Evolutionary conservation across 768 basidiomycete genomes (phyloP), one percentile per base, ranked within the genome.

Genomic region (Podaxis pistillaris): DNA sequence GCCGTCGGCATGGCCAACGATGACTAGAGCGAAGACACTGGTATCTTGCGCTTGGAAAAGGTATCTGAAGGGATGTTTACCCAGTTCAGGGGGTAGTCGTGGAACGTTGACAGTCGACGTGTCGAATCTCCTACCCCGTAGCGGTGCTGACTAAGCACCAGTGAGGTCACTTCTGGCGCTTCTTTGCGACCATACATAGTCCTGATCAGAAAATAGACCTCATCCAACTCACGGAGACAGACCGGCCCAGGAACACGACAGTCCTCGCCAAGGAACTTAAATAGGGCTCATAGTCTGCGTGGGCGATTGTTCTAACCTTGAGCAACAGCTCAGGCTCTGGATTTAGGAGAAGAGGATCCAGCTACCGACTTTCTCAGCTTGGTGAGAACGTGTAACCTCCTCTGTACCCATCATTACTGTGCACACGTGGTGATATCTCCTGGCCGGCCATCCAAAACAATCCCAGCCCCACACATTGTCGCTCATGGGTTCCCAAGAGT

Each of bases 1-100:
- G 89, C 90, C 83, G 77, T 76, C 74, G 86, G 79, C 88, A 89
- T 89, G 81, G 81, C 85, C 84, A 74, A 59, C 47, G n/a, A n/a
- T 38, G 54, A 24, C 7, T 24, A 55, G 15, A 47, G 41, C 46
- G 36, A 37, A 62, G 44, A 40, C 53, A 44, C 44, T 47, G 26
- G 47, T 62, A 36, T 44, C 59, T 44, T 60, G 33, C 19, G 30
- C 40, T 47, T 7, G 24, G 38, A 49, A 38, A 22, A 17, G 26
- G 26, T 24, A n/a, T 24, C 5, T 37, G 9, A 24, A 30, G 24
- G 24, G 40, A 12, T 12, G 22, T 4, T 13, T 50, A 19, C 41
- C 41, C 22, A 24, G 22, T 12, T 4, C 12, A 5, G 41, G 12
- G 40, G 5, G 41, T 44, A 36, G 49, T 59, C 49, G 58, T 33